Base-by-base conservation (phyloP, 768 basidiomycete genomes). In the Mycena kentingensis region DNA sequence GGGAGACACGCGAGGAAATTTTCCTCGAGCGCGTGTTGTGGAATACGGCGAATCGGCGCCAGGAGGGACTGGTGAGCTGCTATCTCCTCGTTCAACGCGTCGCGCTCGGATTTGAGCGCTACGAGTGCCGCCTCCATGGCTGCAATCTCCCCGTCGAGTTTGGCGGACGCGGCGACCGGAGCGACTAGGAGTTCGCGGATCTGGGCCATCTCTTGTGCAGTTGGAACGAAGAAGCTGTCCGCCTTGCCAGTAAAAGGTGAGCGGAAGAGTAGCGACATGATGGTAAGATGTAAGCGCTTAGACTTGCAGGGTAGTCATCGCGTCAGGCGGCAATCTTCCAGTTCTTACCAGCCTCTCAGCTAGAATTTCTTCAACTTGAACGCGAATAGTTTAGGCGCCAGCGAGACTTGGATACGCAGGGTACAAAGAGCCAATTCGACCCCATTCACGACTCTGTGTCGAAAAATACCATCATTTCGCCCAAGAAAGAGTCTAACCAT, bases 21-120 rank as follows among this genome's bases (percentile, higher is more conserved):
- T 19, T 51, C 49, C 36, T 46, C 44, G 18, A 55, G 18, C 1
- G 51, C 26, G 2, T 55, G 42, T 18, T 27, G 15, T n/a, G 49
- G 49, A 16, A 51, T 12, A 5, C 42, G 54, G 2, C 54, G 49
- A 13, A 55, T 22, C 8, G 48, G 54, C 19, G 54, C 45, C 12
- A 47, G 19, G 22, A 55, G 44, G 13, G 42, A 21, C 16, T 32
- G 42, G 18, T 44, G n/a, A 1, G 22, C 3, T 5, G 25, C 27
- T 19, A 55, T 42, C 6, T 38, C 32, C 5, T 28, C 12, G 10
- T 19, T 38, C 8, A 50, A 29, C 10, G 27, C n/a, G 22, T 52
- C 50, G 34, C 27, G 36, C 21, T 32, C 16, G 24, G 13, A 26
- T 32, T 18, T 32, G 15, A 45, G 44, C 21, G 16, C 11, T 11